phyloP scores from a whole-genome alignment of 805 yeast genomes.

The Priceomyces castillae region DNA sequence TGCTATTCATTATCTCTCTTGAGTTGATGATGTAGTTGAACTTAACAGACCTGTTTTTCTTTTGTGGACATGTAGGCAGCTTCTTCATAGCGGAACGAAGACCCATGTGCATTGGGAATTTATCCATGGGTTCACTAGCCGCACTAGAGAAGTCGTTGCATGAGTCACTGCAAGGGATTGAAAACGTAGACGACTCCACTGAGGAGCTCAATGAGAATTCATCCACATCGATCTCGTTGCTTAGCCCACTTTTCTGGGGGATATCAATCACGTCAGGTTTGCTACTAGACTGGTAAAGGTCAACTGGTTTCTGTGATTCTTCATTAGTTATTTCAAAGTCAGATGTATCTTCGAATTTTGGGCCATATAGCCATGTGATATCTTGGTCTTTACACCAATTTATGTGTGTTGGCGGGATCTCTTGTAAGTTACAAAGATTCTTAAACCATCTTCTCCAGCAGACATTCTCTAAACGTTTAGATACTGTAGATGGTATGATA shows the following conservation, averaged over 20 bases:
- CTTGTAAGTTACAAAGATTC: slow-evolving; percentile 24
- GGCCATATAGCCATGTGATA: slow-evolving; percentile 55
- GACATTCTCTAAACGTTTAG: slow-evolving; percentile 31
- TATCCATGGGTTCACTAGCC: neutral
- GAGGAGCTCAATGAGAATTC: slow-evolving; percentile 2
- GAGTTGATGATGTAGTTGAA: slow-evolving; percentile 43
- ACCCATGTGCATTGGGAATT: neutral
- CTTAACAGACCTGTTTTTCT: slow-evolving; percentile 31
- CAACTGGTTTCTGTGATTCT: neutral
- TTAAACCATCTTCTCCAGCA: slow-evolving; percentile 42
- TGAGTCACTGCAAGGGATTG: neutral
- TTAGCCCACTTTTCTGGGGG: neutral
- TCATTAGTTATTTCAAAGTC: slow-evolving; percentile 1
- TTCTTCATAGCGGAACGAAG: slow-evolving; percentile 5
- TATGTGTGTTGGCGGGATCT: slow-evolving; percentile 41
- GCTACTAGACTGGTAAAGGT: neutral
- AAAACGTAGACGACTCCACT: neutral
- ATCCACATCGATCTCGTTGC: neutral
- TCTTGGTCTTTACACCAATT: slow-evolving; percentile 57
- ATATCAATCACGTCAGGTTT: neutral
- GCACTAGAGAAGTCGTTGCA: slow-evolving; percentile 1
- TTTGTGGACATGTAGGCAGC: neutral
- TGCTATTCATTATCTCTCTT: slow-evolving; percentile 45
- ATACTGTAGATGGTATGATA: slow-evolving; percentile 20
- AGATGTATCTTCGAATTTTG: slow-evolving; percentile 23